These are phyloP conservation scores for Polyplosphaeria fusca DNA, from an alignment of 495 filamentous ascomycete species.

Conservation along the genomic window DNA sequence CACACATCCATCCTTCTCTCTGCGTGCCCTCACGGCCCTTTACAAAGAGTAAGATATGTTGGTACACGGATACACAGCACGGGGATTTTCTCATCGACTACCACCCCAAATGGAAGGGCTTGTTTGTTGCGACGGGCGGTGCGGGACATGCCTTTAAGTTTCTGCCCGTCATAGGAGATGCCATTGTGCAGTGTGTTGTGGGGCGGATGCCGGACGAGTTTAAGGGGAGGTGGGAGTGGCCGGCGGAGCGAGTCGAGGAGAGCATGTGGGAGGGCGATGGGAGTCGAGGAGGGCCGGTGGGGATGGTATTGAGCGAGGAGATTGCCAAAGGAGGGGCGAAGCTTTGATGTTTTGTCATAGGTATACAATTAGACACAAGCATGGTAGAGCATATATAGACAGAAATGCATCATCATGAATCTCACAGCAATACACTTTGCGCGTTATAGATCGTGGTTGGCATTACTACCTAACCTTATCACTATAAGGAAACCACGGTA, in stretches of 20 bases:
- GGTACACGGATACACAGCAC: slow-evolving; percentile 37
- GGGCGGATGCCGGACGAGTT: slow-evolving; percentile 40
- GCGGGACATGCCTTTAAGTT: slow-evolving; percentile 54
- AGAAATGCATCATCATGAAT: neutral
- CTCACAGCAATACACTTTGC: too few species aligned
- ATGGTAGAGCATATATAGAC: neutral
- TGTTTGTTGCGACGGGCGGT: slow-evolving; percentile 52
- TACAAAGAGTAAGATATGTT: slow-evolving; percentile 62
- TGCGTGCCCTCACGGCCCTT: slow-evolving; percentile 65
- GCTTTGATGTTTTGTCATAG: neutral
- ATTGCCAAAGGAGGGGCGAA: slow-evolving; percentile 38
- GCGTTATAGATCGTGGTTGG: neutral
- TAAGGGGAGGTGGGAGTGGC: slow-evolving; percentile 44
- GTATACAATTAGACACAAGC: neutral
- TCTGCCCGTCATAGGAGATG: slow-evolving; percentile 49
- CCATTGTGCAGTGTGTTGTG: slow-evolving; percentile 44
- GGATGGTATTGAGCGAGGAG: slow-evolving; percentile 55
- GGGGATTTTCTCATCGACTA: slow-evolving; percentile 37
- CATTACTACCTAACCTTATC: slow-evolving; percentile 17
- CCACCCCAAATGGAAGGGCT: slow-evolving; percentile 33
- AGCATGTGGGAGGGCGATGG: slow-evolving; percentile 62
- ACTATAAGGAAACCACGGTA: slow-evolving; percentile 22
- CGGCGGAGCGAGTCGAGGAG: slow-evolving; percentile 37
- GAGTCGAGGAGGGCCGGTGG: slow-evolving; percentile 56
- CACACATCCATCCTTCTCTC: slow-evolving; percentile 63